Percentiles rank a stretch among this genome's conserved stretches.
Conservation (phyloP, 2,329 filamentous ascomycete species). For the Berkeleyomyces basicola region DNA sequence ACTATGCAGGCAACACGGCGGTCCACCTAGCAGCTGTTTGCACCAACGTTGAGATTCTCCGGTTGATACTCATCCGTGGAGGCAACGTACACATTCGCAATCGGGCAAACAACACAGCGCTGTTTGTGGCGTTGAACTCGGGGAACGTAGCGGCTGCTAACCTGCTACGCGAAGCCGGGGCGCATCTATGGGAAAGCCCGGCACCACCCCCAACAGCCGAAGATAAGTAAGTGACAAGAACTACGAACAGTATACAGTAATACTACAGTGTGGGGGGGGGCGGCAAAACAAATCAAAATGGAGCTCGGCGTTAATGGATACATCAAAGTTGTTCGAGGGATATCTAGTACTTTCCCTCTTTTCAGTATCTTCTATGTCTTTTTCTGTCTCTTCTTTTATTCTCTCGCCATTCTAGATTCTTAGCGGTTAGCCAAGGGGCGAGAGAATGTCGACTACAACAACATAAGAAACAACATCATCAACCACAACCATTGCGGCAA, state of each 20-base stretch:
- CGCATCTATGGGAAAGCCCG: conserved; percentile 35
- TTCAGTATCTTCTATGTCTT: neutral
- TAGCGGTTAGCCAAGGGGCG: no score
- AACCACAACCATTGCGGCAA: no score
- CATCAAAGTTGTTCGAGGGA: neutral
- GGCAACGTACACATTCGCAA: conserved; percentile 53
- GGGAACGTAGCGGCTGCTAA: conserved; percentile 36
- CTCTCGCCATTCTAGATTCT: no score
- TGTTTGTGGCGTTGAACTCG: conserved; percentile 45
- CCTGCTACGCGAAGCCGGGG: conserved; percentile 41
- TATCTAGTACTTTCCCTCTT: neutral
- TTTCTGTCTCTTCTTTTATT: neutral
- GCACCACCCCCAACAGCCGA: conserved; percentile 16
- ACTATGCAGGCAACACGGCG: conserved; percentile 68
- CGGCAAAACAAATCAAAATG: neutral
- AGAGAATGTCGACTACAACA: no score
- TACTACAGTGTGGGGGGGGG: neutral
- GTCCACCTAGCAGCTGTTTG: conserved; percentile 41
- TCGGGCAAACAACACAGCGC: conserved; percentile 46
- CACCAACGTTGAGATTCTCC: conserved; percentile 36
- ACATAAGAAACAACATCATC: no score
- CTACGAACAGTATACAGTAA: neutral
- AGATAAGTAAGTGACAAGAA: neutral
- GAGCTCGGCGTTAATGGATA: neutral
- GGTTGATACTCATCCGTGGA: conserved; percentile 41